Conservation (phyloP, 225 moss, liverwort and hornwort genomes). For the Pseudoscleropodium purum region DNA sequence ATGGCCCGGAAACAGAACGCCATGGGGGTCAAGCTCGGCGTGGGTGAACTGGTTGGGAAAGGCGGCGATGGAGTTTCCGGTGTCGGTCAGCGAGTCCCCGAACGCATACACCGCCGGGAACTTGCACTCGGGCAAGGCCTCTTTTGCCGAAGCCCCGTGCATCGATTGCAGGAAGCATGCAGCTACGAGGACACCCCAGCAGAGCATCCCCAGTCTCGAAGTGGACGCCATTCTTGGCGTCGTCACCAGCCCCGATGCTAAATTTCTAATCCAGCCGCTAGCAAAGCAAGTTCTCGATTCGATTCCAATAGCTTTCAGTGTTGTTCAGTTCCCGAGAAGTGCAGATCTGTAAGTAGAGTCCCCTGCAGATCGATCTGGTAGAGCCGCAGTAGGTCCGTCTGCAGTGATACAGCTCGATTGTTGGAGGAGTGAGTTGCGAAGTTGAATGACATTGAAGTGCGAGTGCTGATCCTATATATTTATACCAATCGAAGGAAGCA, state of each 20-base stretch:
- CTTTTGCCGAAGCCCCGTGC: background rate
- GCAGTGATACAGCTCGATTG: background rate
- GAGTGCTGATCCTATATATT: background rate
- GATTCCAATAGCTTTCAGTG: background rate
- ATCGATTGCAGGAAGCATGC: background rate
- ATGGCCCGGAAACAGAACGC: background rate
- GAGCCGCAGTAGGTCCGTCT: background rate
- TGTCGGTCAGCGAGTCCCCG: constrained; percentile 23
- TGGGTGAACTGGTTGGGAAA: constrained; percentile 2
- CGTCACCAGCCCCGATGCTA: background rate
- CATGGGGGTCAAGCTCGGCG: background rate
- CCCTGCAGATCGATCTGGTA: background rate
- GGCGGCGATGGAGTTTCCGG: constrained; percentile 19
- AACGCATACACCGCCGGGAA: constrained; percentile 10
- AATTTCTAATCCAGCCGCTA: background rate
- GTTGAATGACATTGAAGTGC: background rate
- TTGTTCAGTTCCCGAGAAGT: background rate
- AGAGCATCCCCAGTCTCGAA: background rate
- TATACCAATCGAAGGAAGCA: background rate
- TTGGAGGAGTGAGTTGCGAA: background rate
- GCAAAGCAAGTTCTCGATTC: no score
- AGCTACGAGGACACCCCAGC: background rate
- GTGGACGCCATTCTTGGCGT: background rate
- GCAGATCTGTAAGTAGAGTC: background rate
- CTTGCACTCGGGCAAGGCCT: background rate